Conservation (phyloP, 495 filamentous ascomycete species). For the Trichoderma gamsii region DNA sequence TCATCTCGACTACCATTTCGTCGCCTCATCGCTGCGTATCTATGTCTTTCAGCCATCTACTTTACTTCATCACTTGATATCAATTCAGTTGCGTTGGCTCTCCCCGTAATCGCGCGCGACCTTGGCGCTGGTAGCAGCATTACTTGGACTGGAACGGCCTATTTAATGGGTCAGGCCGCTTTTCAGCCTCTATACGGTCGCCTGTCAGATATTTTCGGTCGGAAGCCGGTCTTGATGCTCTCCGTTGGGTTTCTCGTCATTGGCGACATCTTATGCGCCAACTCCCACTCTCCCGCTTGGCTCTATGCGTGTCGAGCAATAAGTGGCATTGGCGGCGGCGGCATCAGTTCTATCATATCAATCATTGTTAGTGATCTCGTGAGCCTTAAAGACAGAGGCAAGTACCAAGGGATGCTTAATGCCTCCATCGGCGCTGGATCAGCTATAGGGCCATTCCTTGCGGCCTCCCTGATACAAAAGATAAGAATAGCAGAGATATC, state of each 20-base stretch:
- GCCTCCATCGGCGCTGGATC: slow-evolving; percentile 37
- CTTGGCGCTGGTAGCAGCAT: slow-evolving; percentile 51
- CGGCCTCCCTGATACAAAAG: slow-evolving; percentile 32
- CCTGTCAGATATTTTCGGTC: slow-evolving; percentile 53
- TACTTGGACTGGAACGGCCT: slow-evolving; percentile 60
- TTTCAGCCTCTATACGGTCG: slow-evolving; percentile 57
- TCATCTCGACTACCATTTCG: slow-evolving; percentile 39
- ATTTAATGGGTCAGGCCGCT: slow-evolving; percentile 58
- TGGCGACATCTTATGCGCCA: slow-evolving; percentile 48
- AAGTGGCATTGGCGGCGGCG: slow-evolving; percentile 44
- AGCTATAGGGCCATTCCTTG: slow-evolving; percentile 35
- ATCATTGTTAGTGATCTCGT: slow-evolving; percentile 33
- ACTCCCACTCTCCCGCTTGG: slow-evolving; percentile 44
- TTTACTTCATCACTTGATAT: slow-evolving; percentile 57
- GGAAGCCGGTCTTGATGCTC: slow-evolving; percentile 46
- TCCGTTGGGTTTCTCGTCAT: slow-evolving; percentile 38
- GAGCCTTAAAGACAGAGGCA: slow-evolving; percentile 29
- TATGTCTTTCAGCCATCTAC: slow-evolving; percentile 47
- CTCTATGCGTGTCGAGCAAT: slow-evolving; percentile 53
- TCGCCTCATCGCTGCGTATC: slow-evolving; percentile 52
- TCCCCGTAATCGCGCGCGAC: slow-evolving; percentile 54
- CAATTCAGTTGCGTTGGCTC: slow-evolving; percentile 54
- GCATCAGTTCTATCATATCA: slow-evolving; percentile 28
- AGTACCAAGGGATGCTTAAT: slow-evolving; percentile 38
- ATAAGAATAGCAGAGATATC: not conserved